Evolutionary conservation across 2,329 filamentous ascomycete species (phyloP).

Genomic region (Trichoderma polysporum): DNA sequence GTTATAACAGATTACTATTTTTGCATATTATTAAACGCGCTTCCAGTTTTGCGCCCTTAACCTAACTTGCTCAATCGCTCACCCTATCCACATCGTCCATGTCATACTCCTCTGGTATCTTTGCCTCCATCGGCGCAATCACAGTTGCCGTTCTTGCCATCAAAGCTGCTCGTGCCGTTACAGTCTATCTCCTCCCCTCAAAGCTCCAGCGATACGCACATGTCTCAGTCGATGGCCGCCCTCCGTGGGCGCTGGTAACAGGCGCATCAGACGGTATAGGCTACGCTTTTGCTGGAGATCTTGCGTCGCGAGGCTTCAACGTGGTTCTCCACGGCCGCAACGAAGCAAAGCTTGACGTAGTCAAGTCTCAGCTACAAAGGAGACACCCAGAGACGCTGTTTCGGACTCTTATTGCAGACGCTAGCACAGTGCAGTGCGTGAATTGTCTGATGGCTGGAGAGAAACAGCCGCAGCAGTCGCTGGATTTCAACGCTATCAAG

Average conservation of each 20-base stretch:
- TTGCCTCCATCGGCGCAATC: not conserved
- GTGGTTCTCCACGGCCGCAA: slow-evolving; percentile 59
- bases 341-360: slow-evolving; percentile 43
- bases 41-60: not conserved
- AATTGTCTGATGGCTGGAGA: not conserved
- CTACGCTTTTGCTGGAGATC: slow-evolving; percentile 48
- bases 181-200: not conserved
- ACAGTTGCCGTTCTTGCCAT: not conserved
- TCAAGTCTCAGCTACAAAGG: slow-evolving; percentile 41
- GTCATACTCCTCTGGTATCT: not conserved
- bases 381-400: slow-evolving; percentile 42
- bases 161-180: not conserved
- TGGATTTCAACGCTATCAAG: slow-evolving; percentile 27
- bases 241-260: slow-evolving; percentile 50
- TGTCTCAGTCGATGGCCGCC: not conserved
- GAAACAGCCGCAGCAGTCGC: not conserved
- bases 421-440: slow-evolving; percentile 23
- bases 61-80: not conserved
- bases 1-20: too few species aligned
- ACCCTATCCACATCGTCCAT: not conserved
- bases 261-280: slow-evolving; percentile 58
- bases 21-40: not conserved
- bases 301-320: slow-evolving; percentile 54
- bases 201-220: slow-evolving; percentile 1
- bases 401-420: slow-evolving; percentile 46